Conservation (phyloP, 495 filamentous ascomycete species). For the Pyronema domesticum region DNA sequence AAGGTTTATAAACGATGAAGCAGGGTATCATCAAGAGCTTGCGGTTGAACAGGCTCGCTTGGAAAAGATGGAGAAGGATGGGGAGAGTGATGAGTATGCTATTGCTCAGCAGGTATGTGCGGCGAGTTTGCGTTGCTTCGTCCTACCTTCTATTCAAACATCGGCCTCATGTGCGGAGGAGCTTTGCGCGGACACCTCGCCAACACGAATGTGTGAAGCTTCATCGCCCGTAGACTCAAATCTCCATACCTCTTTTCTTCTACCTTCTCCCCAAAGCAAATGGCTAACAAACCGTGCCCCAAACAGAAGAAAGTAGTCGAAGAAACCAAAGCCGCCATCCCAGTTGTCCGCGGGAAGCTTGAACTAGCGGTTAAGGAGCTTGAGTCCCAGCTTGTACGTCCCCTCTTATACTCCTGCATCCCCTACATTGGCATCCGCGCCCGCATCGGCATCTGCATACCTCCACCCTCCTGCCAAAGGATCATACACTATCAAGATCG, state of each 20-base stretch:
- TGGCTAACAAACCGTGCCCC: neutral
- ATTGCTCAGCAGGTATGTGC: constrained; percentile 63
- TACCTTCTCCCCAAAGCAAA: neutral
- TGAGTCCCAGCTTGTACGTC: constrained; percentile 44
- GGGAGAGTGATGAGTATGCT: constrained; percentile 44
- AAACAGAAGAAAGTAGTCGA: constrained; percentile 51
- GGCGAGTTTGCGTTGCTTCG: neutral
- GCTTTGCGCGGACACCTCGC: neutral
- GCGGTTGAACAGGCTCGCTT: constrained; percentile 52
- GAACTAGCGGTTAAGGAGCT: constrained; percentile 47
- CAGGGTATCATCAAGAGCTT: constrained; percentile 72
- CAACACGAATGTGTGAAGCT: no score
- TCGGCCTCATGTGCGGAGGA: neutral
- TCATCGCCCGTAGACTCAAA: neutral
- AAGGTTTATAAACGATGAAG: constrained; percentile 80
- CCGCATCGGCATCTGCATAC: constrained; percentile 24
- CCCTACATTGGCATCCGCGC: constrained; percentile 26
- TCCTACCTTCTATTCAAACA: neutral
- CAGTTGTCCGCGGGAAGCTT: constrained; percentile 47
- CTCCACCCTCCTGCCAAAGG: no score
- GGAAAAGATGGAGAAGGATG: constrained; percentile 41
- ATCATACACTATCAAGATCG: no score
- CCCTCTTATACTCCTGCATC: no score
- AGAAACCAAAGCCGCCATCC: constrained; percentile 69
- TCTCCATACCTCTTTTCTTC: neutral